Conservation (phyloP, 148 eudicot species). For the Rhododendron ferrugineum region DNA sequence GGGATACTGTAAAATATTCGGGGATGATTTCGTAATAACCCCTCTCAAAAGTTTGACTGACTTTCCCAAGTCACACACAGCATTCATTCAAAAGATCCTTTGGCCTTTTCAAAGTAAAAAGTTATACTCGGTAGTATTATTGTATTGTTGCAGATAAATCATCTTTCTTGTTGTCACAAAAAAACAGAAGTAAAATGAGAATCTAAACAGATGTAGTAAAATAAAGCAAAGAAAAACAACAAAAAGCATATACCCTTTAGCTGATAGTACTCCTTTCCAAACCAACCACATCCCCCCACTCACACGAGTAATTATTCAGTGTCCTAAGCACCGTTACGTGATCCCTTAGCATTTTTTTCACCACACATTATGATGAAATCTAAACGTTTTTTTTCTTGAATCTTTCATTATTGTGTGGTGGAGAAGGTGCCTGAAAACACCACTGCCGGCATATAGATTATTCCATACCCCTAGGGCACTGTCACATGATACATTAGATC, state of each 20-base stretch:
- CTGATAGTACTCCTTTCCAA: background rate
- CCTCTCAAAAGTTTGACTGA: background rate
- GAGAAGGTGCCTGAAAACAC: accelerated
- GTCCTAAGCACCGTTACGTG: no score
- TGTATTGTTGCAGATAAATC: background rate
- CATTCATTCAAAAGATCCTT: background rate
- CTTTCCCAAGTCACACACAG: background rate
- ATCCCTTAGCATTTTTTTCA: no score
- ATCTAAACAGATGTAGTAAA: background rate
- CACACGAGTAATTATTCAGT: background rate
- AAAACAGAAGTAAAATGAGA: background rate
- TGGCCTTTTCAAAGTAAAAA: background rate
- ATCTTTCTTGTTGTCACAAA: background rate
- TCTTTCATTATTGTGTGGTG: no score
- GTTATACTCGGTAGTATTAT: background rate
- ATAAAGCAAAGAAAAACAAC: background rate
- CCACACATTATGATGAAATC: no score
- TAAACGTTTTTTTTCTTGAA: no score
- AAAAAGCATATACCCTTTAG: background rate
- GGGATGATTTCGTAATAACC: background rate
- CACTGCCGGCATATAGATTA: no score
- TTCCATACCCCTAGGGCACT: no score
- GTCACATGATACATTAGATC: no score
- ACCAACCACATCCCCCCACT: background rate
- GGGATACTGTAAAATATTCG: background rate